Evolutionary conservation across 768 basidiomycete species (phyloP).

Genomic region (Leucosporidium scottii): DNA sequence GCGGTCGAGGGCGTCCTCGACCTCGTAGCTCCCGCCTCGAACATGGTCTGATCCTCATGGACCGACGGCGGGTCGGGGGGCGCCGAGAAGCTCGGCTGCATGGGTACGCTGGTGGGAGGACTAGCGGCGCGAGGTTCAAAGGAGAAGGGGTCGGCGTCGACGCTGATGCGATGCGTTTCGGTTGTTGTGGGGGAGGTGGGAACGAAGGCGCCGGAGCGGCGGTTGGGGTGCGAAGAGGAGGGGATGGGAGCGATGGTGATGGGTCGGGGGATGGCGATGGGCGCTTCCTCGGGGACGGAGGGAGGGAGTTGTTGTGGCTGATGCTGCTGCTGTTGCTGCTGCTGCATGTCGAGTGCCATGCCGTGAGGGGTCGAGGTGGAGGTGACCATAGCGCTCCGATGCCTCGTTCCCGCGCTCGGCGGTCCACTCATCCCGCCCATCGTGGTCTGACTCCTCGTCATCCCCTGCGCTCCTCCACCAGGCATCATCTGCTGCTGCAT

Average conservation of each 20-base stretch:
- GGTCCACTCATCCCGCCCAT: slow-evolving; percentile 16
- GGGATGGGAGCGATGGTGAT: background rate
- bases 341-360: slow-evolving; percentile 7
- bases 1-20: background rate
- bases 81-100: slow-evolving; percentile 22
- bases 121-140: slow-evolving; percentile 16
- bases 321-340: background rate
- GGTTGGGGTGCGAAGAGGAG: slow-evolving; percentile 13
- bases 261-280: background rate
- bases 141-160: slow-evolving; percentile 31
- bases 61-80: slow-evolving; percentile 2
- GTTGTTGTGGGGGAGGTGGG: slow-evolving; percentile 21
- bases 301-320: slow-evolving; percentile 12
- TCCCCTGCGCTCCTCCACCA: slow-evolving; percentile 26
- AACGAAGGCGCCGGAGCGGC: slow-evolving; percentile 16
- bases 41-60: slow-evolving; percentile 22
- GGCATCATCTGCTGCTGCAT: slow-evolving; percentile 14
- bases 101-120: slow-evolving; percentile 1
- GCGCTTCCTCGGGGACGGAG: slow-evolving; percentile 7
- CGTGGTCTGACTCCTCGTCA: slow-evolving; percentile 36
- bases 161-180: slow-evolving; percentile 22
- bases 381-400: slow-evolving; percentile 30
- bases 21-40: background rate
- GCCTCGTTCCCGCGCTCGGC: slow-evolving; percentile 10
- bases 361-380: slow-evolving; percentile 1